Evolutionary conservation across 331 rosid species (phyloP), one percentile per base, ranked within the genome.

Genomic region (Quercus tomentella): DNA sequence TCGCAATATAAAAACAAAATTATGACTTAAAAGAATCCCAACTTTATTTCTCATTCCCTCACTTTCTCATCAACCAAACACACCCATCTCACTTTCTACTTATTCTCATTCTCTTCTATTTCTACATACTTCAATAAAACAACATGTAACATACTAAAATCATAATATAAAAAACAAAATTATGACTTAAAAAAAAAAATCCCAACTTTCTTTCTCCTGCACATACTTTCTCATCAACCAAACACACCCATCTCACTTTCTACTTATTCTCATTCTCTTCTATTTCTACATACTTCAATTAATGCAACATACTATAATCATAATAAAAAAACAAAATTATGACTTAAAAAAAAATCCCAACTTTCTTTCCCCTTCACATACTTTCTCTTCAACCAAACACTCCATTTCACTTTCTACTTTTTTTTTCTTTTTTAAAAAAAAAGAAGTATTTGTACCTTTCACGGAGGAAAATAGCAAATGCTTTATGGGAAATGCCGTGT

Each of bases 381-480:
- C 54, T 49, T 49, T 49, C 54, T 49, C 54, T 10, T 14, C 54
- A 49, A 49, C 18, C 54, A 12, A 49, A 49, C 54, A 49, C 1
- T 10, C 18, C 54, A 49, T 49, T 49, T 49, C 54, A 49, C 15
- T 49, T 49, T 49, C 54, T 49, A 49, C 17, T 12, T 12, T 3
- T 49, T 45, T 49, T 41, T 41, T 8, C 1, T 2, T 8, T 0
- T 2, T 8, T 0, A 8, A 37, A 41, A 41, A 41, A 6, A 37
- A 41, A 8, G 2, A 37, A 6, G 15, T 21, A 17, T 43, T 56
- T 16, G 31, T 31, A 89, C 99, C 98, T 95, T 83, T 93, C 99
- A 61, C 97, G 96, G 62, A 91, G 97, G 79, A 89, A 95, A 88
- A 87, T 96, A 55, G 90, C 91, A 73, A 95, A 91, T 52, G 83